Conservation (phyloP, 1,284 basidiomycete species). For the Schizopora paradoxa region DNA sequence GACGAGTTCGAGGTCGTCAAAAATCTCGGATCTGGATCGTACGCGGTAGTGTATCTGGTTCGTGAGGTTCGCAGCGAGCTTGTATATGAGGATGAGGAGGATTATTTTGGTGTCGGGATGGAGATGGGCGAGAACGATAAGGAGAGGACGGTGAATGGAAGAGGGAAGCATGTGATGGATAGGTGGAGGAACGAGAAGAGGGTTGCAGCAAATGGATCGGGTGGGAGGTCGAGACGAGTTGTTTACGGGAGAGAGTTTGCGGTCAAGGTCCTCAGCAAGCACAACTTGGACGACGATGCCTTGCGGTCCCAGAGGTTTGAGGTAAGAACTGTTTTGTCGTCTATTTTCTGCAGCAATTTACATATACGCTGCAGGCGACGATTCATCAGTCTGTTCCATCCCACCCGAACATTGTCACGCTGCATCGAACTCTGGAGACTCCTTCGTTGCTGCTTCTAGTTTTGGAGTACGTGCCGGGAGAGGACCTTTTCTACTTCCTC, state of each 20-base stretch:
- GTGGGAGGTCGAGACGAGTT: no score
- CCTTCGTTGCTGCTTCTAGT: conserved; percentile 75
- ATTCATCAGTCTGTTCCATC: conserved; percentile 91
- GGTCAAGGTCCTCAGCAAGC: conserved; percentile 94
- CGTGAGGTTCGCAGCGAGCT: conserved; percentile 53
- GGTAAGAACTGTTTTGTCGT: conserved; percentile 37
- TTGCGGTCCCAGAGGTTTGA: conserved; percentile 86
- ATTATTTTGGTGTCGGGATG: conserved; percentile 4
- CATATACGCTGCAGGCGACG: conserved; percentile 53
- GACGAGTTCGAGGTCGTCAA: conserved; percentile 79
- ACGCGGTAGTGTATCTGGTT: conserved; percentile 92
- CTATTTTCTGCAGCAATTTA: conserved; percentile 4
- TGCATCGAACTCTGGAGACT: conserved; percentile 86
- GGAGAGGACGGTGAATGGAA: conserved; percentile 1
- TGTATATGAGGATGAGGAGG: not conserved
- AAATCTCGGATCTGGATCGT: conserved; percentile 82
- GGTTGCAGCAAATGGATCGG: no score
- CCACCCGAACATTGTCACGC: conserved; percentile 93
- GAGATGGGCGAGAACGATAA: not conserved
- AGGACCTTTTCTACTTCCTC: conserved; percentile 96
- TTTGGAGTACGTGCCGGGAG: conserved; percentile 92
- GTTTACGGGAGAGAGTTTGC: conserved; percentile 85
- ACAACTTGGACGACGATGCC: conserved; percentile 83
- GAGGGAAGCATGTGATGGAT: no score
- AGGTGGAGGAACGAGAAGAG: not conserved